Base-by-base conservation (phyloP, 2,329 filamentous ascomycete genomes). In the Scedosporium apiospermum region DNA sequence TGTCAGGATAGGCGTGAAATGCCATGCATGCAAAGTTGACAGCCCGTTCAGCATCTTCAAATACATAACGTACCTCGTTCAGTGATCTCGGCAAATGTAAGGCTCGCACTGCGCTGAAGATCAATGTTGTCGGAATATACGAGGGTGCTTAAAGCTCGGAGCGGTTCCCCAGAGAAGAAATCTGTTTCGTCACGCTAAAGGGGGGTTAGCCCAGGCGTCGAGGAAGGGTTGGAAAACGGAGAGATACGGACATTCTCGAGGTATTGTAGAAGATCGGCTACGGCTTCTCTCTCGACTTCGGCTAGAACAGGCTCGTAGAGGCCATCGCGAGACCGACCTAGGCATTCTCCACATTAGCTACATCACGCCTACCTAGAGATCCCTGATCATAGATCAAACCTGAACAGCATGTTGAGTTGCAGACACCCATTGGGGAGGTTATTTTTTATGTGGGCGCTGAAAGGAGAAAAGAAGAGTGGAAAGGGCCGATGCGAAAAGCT, bases 61-160 rank as follows among this genome's bases (percentile, higher is more conserved):
- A 14, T 12, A 14, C 34, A 14, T n/a, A 7, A 44, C 81, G 70
- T 82, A 97, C 95, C 93, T 91, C 93, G 80, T 77, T 99, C 95
- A 46, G 95, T 99, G 68, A 99, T 99, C 75, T 99, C 95, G 65
- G 95, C 95, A 81, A 99, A 99, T 2, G 95, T 99, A 75, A 99
- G 84, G 75, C 93, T 98, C 61, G 95, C 95, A 78, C 95, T 98
- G 67, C 95, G 86, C 78, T 99, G 95, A 61, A 99, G 83, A 74
- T 99, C 95, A 73, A 99, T 93, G 78, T 99, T 99, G 76, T 98
- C 93, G 63, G 95, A 99, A 75, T 96, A 99, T 63, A 99, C 95
- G 27, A 99, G 84, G 12, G 93, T 99, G 76, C 91, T 97, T 63
- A 99, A 80, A 57, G 95, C 93, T 76, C 90, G 89, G 63, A 99